phyloP scores from a whole-genome alignment of 2,329 filamentous ascomycete species.

The Stachybotrys elegans region DNA sequence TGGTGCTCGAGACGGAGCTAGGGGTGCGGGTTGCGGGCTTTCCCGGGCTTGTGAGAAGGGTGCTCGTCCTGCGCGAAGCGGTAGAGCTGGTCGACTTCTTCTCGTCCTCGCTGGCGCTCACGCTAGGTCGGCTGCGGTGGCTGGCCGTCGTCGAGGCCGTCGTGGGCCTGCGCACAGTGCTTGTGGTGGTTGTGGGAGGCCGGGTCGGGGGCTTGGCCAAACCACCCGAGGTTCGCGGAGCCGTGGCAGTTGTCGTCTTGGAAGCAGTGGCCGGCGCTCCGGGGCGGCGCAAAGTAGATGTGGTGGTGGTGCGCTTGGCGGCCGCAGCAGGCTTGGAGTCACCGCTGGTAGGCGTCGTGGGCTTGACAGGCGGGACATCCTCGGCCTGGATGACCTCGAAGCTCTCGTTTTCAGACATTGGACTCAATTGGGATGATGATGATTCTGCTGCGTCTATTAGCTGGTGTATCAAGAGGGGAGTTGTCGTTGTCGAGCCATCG shows the following conservation, averaged over 20 bases:
- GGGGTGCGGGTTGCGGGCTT: conserved; percentile 28
- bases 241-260: conserved; percentile 20
- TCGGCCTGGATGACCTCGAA: conserved; percentile 40
- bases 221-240: conserved; percentile 32
- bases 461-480: too few species aligned
- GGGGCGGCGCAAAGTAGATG: conserved; percentile 26
- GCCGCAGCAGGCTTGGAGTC: conserved; percentile 21
- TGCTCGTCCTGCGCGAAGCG: conserved; percentile 36
- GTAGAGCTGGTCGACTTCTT: conserved; percentile 36
- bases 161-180: conserved; percentile 23
- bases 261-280: conserved; percentile 21
- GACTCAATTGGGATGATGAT: too few species aligned
- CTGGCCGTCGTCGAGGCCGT: conserved; percentile 30
- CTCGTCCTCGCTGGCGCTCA: conserved; percentile 47
- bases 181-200: conserved; percentile 32
- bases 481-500: too few species aligned
- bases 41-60: conserved; percentile 33
- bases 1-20: conserved; percentile 21
- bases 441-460: too few species aligned
- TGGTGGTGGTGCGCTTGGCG: conserved; percentile 30
- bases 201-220: conserved; percentile 45
- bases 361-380: conserved; percentile 27
- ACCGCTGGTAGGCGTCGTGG: conserved; percentile 25
- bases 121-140: conserved; percentile 42
- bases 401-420: conserved; percentile 44